Percentiles rank a stretch among this genome's conserved stretches.
phyloP scores from a whole-genome alignment of 2,329 filamentous ascomycete genomes.

The Westerdykella ornata region DNA sequence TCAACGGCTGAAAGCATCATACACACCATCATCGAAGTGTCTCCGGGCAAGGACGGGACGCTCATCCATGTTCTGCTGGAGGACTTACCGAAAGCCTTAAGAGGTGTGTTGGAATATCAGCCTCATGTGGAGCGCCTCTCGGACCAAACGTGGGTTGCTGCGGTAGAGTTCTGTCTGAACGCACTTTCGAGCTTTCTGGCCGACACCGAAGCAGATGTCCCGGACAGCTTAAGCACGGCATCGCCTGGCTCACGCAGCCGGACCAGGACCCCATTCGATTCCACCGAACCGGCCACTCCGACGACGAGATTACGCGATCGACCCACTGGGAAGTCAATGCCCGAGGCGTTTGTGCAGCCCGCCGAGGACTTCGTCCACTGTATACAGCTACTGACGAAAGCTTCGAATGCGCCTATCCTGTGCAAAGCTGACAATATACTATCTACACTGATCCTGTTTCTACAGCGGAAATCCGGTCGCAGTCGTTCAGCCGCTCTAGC shows the following conservation, averaged over 20 bases:
- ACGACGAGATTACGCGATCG: slow-evolving; percentile 21
- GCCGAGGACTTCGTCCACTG: slow-evolving; percentile 51
- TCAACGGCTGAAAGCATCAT: slow-evolving; percentile 75
- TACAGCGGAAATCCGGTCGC: slow-evolving; percentile 56
- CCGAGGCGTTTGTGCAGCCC: slow-evolving; percentile 20
- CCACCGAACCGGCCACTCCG: slow-evolving; percentile 18
- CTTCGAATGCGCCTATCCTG: slow-evolving; percentile 61
- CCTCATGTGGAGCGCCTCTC: slow-evolving; percentile 76
- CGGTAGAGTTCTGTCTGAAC: slow-evolving; percentile 64
- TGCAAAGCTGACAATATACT: slow-evolving; percentile 53
- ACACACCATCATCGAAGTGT: slow-evolving; percentile 71
- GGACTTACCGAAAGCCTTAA: slow-evolving; percentile 73
- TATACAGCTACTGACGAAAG: slow-evolving; percentile 56
- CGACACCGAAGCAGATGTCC: slow-evolving; percentile 18
- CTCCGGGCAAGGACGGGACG: slow-evolving; percentile 56
- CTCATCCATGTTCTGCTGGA: slow-evolving; percentile 63
- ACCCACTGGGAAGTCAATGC: slow-evolving; percentile 11
- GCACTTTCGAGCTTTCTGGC: slow-evolving; percentile 44
- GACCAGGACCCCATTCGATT: slow-evolving; percentile 27
- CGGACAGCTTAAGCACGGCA: slow-evolving; percentile 26
- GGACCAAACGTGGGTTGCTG: slow-evolving; percentile 59
- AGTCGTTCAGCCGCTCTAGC: slow-evolving; percentile 68
- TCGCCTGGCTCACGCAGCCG: slow-evolving; percentile 17
- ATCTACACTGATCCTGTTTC: slow-evolving; percentile 51
- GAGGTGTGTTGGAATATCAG: slow-evolving; percentile 61